A percentile compares a stretch with the other conserved stretches of the same genome.
Conservation (phyloP, 1,139 yeast species). For the Hyphopichia buzzinii region DNA sequence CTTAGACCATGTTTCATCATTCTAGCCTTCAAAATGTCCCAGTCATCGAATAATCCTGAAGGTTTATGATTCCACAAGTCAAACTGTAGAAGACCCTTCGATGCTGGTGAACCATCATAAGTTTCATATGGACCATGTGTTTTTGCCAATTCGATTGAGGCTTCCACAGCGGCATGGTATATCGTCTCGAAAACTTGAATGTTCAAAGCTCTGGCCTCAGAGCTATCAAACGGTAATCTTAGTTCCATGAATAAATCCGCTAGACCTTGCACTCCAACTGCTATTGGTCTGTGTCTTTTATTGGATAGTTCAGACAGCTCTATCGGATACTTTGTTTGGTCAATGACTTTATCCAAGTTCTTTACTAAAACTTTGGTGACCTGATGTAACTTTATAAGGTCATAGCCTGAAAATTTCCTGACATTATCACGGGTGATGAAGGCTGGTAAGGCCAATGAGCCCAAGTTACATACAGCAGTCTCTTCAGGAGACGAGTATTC, state of each 20-base stretch:
- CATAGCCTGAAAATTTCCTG: constrained; percentile 47
- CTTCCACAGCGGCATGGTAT: constrained; percentile 81
- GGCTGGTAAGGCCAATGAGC: constrained; percentile 51
- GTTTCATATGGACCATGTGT: constrained; percentile 65
- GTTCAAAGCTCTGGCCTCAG: constrained; percentile 68
- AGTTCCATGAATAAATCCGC: constrained; percentile 82
- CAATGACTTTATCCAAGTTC: constrained; percentile 76
- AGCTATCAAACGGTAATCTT: constrained; percentile 77
- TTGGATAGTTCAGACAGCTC: constrained; percentile 67
- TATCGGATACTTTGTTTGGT: constrained; percentile 77
- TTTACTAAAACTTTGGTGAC: constrained; percentile 72
- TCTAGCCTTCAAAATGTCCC: constrained; percentile 67
- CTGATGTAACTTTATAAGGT: constrained; percentile 68
- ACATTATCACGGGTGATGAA: constrained; percentile 44
- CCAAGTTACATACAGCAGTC: constrained; percentile 58
- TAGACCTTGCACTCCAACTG: constrained; percentile 86
- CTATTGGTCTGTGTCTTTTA: constrained; percentile 79
- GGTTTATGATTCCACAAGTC: constrained; percentile 83
- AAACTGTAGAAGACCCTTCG: constrained; percentile 72
- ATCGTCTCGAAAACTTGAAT: constrained; percentile 85
- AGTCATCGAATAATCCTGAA: constrained; percentile 62
- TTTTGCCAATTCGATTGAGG: constrained; percentile 72
- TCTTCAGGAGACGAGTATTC: constrained; percentile 55
- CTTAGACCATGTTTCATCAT: constrained; percentile 66
- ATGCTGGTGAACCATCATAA: constrained; percentile 79